Conservation (phyloP, 2,329 filamentous ascomycete species). For the Colletotrichum noveboracense region DNA sequence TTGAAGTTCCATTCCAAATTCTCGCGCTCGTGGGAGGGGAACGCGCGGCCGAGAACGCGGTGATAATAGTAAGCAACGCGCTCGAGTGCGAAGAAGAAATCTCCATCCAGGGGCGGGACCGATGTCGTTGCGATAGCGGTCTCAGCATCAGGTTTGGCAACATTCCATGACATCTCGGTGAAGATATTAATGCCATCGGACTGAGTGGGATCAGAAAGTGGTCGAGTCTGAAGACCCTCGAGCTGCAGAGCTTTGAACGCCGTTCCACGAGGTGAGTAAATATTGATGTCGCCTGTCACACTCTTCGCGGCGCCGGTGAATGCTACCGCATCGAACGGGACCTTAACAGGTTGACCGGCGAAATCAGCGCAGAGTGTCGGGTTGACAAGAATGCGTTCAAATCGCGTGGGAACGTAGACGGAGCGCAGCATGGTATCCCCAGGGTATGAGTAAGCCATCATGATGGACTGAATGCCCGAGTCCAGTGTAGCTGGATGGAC, state of each 20-base stretch:
- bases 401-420: slow-evolving; percentile 31
- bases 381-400: slow-evolving; percentile 18
- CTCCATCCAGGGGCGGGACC: not conserved
- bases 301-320: not conserved
- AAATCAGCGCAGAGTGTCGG: not conserved
- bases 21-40: not conserved
- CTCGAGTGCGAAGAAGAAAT: not conserved
- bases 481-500: slow-evolving; percentile 39
- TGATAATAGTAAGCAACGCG: not conserved
- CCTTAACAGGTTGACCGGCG: not conserved
- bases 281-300: not conserved
- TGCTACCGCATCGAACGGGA: not conserved
- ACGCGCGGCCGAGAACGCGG: not conserved
- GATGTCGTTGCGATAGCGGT: not conserved
- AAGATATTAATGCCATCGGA: not conserved
- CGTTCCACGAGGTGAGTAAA: not conserved
- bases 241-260: not conserved
- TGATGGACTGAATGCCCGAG: slow-evolving; percentile 35
- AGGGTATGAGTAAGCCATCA: slow-evolving; percentile 35
- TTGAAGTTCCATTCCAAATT: not conserved
- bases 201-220: not conserved
- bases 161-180: not conserved
- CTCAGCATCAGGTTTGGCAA: not conserved
- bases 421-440: slow-evolving; percentile 34
- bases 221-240: not conserved